phyloP scores from a whole-genome alignment of 169 alveolate species.

The Cryptosporidium muris region DNA sequence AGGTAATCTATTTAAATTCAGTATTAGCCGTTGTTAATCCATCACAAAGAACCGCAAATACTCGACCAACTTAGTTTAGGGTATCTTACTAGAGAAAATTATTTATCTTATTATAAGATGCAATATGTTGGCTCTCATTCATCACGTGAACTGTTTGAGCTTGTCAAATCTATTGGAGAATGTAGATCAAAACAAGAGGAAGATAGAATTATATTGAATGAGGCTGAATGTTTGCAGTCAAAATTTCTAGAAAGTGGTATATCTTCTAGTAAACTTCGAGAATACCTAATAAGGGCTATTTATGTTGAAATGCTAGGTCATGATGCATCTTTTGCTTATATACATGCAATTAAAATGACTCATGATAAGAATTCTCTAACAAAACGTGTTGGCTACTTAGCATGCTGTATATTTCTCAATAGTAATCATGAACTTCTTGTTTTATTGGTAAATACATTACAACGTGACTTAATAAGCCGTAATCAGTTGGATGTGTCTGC shows the following conservation, averaged over 20 bases:
- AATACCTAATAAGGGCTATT: slow-evolving; percentile 88
- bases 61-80: neutral
- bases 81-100: neutral
- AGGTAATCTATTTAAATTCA: too few species aligned
- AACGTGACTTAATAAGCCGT: slow-evolving; percentile 87
- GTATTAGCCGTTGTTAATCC: too few species aligned
- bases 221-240: slow-evolving; percentile 81
- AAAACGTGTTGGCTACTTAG: slow-evolving; percentile 92
- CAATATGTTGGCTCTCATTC: slow-evolving; percentile 68
- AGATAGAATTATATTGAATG: slow-evolving; percentile 90
- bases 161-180: slow-evolving; percentile 92
- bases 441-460: slow-evolving; percentile 89
- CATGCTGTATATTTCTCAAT: slow-evolving; percentile 88
- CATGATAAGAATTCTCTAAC: slow-evolving; percentile 83
- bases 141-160: slow-evolving; percentile 84
- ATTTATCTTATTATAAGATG: slow-evolving; percentile 11
- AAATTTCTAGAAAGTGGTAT: slow-evolving; percentile 82
- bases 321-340: slow-evolving; percentile 92
- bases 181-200: slow-evolving; percentile 92
- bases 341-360: slow-evolving; percentile 90
- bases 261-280: slow-evolving; percentile 85
- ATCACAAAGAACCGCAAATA: neutral
- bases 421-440: slow-evolving; percentile 88
- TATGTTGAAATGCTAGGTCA: slow-evolving; percentile 95
- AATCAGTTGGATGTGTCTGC: slow-evolving; percentile 88